Evolutionary conservation across 805 yeast genomes (phyloP), one percentile per base, ranked within the genome.

Genomic region (Novakomyces olei): DNA sequence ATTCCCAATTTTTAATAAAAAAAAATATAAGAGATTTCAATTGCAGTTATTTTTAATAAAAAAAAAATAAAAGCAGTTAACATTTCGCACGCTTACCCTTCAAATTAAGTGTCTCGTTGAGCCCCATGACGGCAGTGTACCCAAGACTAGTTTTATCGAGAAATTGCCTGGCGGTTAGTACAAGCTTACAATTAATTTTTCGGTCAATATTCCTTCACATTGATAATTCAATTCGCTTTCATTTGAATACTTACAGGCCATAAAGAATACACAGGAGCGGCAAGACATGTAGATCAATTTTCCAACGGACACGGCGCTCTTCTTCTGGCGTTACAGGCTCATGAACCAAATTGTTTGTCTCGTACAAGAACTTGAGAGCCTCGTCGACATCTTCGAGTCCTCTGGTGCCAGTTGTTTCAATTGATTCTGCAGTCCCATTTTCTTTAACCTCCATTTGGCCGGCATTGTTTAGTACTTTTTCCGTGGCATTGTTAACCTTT

Each of bases 81-180:
- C 15, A 23, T 16, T 12, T 25, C 20, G 28, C 45, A 57, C 56
- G 36, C 44, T 38, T 38, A 48, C 26, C 61, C 65, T 35, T 40
- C 39, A 67, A 67, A 66, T 36, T 53, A 50, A 40, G 58, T 48
- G 36, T 58, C 71, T 5, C 46, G 39, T 54, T 50, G 32, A 63
- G 49, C 30, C 68, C 72, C 60, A 62, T 56, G 23, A 68, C 60
- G 4, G 72, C 60, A 1, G 72, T 67, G 29, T 59, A 61, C 15
- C 66, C 53, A 32, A 56, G 60, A 2, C 73, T 52, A 15, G 54
- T 49, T 44, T 71, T 71, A 50, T 71, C 79, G 70, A 71, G 63
- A 39, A 57, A 65, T 47, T 69, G 75, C 15, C 61, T 47, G 9
- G 65, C 57, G 47, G n/a, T n/a, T n/a, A n/a, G n/a, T n/a, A n/a